Evolutionary conservation across 495 filamentous ascomycete species (phyloP).

Genomic region (Penicillium taxi): DNA sequence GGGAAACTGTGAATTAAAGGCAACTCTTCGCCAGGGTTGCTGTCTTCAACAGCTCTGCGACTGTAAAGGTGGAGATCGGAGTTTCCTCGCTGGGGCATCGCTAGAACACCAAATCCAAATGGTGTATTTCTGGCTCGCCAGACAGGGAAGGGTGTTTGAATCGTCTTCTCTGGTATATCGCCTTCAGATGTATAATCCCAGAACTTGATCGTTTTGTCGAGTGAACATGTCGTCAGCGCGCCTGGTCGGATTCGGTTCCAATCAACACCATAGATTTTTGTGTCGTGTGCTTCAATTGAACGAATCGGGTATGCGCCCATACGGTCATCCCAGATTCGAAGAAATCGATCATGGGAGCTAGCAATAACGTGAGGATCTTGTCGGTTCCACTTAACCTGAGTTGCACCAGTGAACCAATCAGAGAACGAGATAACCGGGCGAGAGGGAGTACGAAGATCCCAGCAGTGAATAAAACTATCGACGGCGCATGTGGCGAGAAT

Average conservation of each 20-base stretch:
- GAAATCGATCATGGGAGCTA: constrained; percentile 78
- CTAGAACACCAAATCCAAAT: constrained; percentile 77
- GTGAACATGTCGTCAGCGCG: constrained; percentile 74
- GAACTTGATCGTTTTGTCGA: constrained; percentile 89
- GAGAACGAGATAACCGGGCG: constrained; percentile 74
- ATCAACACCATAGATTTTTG: constrained; percentile 93
- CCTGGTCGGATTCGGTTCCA: constrained; percentile 75
- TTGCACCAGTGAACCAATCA: constrained; percentile 91
- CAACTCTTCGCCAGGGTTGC: constrained; percentile 38
- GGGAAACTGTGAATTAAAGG: constrained; percentile 63
- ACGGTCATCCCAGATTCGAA: constrained; percentile 87
- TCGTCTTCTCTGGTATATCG: constrained; percentile 62
- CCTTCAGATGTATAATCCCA: constrained; percentile 70
- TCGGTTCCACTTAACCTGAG: constrained; percentile 92
- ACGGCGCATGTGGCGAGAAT: constrained; percentile 84
- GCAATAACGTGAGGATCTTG: constrained; percentile 79
- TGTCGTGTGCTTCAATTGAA: constrained; percentile 83
- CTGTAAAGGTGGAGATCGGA: constrained; percentile 83
- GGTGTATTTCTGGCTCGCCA: constrained; percentile 93
- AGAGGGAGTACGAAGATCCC: constrained; percentile 76
- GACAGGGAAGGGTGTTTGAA: constrained; percentile 76
- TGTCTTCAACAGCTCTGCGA: constrained; percentile 41
- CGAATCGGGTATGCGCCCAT: constrained; percentile 70
- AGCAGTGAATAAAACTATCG: constrained; percentile 88
- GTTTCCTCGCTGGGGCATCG: constrained; percentile 86